These are phyloP conservation scores for Westerdykella aurantiaca DNA, from an alignment of 2,329 filamentous ascomycete genomes.

Conservation along the genomic window DNA sequence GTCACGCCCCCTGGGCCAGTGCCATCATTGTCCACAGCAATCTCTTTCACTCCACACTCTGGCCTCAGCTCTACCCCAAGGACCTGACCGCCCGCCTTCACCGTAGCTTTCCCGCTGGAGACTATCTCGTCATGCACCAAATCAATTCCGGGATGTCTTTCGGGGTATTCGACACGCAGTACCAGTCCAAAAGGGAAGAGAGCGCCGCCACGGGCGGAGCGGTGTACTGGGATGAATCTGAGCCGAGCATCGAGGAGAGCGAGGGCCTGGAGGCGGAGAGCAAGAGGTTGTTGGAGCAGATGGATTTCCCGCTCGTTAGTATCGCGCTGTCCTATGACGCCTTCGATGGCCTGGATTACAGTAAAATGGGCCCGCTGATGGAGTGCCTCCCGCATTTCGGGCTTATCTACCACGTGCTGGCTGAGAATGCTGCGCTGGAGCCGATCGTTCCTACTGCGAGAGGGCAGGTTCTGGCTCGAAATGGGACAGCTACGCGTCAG, in stretches of 20 bases:
- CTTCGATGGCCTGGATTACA: conserved; percentile 19
- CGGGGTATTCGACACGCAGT: conserved; percentile 39
- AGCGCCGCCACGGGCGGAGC: conserved; percentile 22
- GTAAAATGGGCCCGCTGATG: conserved; percentile 19
- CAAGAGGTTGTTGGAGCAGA: conserved; percentile 23
- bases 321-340: conserved; percentile 35
- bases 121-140: conserved; percentile 32
- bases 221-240: conserved; percentile 21
- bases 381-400: conserved; percentile 20
- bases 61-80: conserved; percentile 21
- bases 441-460: conserved; percentile 24
- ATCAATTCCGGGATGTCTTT: conserved; percentile 32
- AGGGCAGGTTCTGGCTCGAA: conserved; percentile 32
- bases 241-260: conserved; percentile 12
- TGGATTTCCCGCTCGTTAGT: conserved; percentile 39
- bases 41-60: conserved; percentile 25
- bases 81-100: conserved; percentile 13
- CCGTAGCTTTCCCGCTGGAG: conserved; percentile 1
- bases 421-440: conserved; percentile 13
- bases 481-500: conserved; percentile 33
- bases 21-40: conserved; percentile 31
- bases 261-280: conserved; percentile 17
- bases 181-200: conserved; percentile 30
- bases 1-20: conserved; percentile 23
- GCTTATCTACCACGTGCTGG: conserved; percentile 17